Evolutionary conservation across 768 basidiomycete genomes (phyloP).

Genomic region (Kwoniella heveanensis): DNA sequence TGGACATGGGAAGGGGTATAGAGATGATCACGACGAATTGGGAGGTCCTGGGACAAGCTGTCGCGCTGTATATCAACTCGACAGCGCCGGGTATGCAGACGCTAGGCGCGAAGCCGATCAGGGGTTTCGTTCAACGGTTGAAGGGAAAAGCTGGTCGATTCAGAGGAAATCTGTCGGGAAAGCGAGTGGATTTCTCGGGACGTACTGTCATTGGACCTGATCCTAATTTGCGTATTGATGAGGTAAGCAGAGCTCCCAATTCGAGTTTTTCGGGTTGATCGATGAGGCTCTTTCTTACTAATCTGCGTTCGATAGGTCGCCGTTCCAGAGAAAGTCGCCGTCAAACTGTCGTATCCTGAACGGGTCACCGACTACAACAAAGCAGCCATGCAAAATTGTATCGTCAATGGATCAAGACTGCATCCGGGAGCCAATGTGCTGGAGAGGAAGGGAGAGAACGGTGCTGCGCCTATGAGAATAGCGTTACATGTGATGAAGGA

Average conservation of each 20-base stretch:
- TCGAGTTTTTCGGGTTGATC: no score
- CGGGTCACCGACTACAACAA: slow-evolving; percentile 91
- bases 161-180: slow-evolving; percentile 95
- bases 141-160: slow-evolving; percentile 99
- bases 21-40: slow-evolving; percentile 68
- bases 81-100: slow-evolving; percentile 90
- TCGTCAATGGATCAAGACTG: slow-evolving; percentile 82
- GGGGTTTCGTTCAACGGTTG: slow-evolving; percentile 94
- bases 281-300: background rate
- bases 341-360: slow-evolving; percentile 93
- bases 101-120: slow-evolving; percentile 84
- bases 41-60: slow-evolving; percentile 92
- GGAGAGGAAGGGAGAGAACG: slow-evolving; percentile 32
- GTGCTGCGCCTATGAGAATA: slow-evolving; percentile 30
- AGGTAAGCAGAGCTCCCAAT: no score
- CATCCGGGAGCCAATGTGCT: slow-evolving; percentile 85
- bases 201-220: slow-evolving; percentile 99
- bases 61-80: slow-evolving; percentile 98
- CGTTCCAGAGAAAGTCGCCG: slow-evolving; percentile 91
- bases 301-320: slow-evolving; percentile 61
- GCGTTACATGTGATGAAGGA: slow-evolving; percentile 47
- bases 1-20: slow-evolving; percentile 70
- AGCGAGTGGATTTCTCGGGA: slow-evolving; percentile 97
- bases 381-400: slow-evolving; percentile 69
- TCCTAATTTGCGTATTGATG: slow-evolving; percentile 97